Percentiles rank a stretch among this genome's conserved stretches.
These are phyloP conservation scores for Lactuca saligna DNA, from an alignment of 129 eudicot genomes.

Conservation along the genomic window DNA sequence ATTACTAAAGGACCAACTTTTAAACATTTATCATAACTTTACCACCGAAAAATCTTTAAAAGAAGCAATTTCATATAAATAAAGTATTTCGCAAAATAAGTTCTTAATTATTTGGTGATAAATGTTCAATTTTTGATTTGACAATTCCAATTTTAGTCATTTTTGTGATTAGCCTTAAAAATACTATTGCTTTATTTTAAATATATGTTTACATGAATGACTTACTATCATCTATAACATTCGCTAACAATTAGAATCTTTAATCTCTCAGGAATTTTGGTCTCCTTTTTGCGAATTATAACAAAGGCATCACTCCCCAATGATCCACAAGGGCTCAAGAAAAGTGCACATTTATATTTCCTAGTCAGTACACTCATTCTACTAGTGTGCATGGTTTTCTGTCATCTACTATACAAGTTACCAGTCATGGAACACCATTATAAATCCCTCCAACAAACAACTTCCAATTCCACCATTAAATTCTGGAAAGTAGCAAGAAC, in stretches of 20 bases:
- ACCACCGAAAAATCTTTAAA: no score
- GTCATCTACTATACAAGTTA: slow-evolving; percentile 56
- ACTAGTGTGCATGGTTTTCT: slow-evolving; percentile 54
- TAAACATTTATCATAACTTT: no score
- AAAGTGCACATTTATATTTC: slow-evolving; percentile 74
- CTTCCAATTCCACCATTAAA: slow-evolving; percentile 39
- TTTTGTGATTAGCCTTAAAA: no score
- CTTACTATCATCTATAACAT: not conserved
- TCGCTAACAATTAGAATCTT: slow-evolving; percentile 4
- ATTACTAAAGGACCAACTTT: no score
- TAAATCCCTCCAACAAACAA: slow-evolving; percentile 34
- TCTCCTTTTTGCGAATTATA: slow-evolving; percentile 61
- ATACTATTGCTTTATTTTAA: no score
- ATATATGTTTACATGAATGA: no score
- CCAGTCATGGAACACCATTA: slow-evolving; percentile 69
- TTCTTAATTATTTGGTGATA: no score
- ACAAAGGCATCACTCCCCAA: slow-evolving; percentile 82
- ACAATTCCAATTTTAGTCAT: no score
- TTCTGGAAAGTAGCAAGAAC: slow-evolving; percentile 47
- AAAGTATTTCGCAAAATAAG: no score
- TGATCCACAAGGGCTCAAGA: slow-evolving; percentile 69
- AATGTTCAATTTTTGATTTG: no score
- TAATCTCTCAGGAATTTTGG: slow-evolving; percentile 51
- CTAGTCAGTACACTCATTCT: slow-evolving; percentile 52
- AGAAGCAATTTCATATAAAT: no score